phyloP scores from a whole-genome alignment of 2,329 filamentous ascomycete genomes.

The Aspergillus vadensis region DNA sequence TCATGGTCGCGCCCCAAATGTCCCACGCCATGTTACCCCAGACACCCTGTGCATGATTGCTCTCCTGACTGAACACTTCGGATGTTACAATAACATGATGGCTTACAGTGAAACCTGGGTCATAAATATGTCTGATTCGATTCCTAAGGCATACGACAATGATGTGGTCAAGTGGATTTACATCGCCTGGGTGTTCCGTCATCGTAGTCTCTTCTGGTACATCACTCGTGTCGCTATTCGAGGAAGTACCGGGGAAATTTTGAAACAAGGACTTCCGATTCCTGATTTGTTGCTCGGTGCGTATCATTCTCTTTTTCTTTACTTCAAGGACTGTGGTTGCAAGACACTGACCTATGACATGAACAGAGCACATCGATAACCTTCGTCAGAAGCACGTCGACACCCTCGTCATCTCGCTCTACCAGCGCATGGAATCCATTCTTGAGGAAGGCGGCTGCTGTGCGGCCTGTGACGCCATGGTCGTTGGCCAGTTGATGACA shows the following conservation, averaged over 20 bases:
- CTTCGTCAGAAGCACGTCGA: not conserved
- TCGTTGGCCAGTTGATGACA: not conserved
- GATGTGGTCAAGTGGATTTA: slow-evolving; percentile 25
- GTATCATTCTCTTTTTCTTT: not conserved
- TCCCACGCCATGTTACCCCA: slow-evolving; percentile 43
- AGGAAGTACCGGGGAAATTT: not conserved
- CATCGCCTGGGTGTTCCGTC: slow-evolving; percentile 7
- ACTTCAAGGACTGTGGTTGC: too few relatives aligned
- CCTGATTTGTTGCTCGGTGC: not conserved
- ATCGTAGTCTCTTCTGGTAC: not conserved
- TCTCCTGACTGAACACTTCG: slow-evolving; percentile 48
- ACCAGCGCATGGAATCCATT: not conserved
- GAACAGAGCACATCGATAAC: not conserved
- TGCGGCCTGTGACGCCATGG: slow-evolving; percentile 3
- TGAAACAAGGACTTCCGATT: not conserved
- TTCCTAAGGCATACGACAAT: not conserved
- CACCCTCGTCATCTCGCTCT: slow-evolving; percentile 2
- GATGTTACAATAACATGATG: slow-evolving; percentile 48
- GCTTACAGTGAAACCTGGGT: slow-evolving; percentile 49
- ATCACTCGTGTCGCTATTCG: slow-evolving; percentile 7
- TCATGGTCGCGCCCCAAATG: slow-evolving; percentile 45
- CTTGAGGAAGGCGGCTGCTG: slow-evolving; percentile 2
- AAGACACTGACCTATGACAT: not conserved
- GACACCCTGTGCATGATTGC: slow-evolving; percentile 51
- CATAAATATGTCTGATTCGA: slow-evolving; percentile 19